Evolutionary conservation across 768 basidiomycete genomes (phyloP), one percentile per base, ranked within the genome.

Genomic region (Psilocybe subaeruginosa): DNA sequence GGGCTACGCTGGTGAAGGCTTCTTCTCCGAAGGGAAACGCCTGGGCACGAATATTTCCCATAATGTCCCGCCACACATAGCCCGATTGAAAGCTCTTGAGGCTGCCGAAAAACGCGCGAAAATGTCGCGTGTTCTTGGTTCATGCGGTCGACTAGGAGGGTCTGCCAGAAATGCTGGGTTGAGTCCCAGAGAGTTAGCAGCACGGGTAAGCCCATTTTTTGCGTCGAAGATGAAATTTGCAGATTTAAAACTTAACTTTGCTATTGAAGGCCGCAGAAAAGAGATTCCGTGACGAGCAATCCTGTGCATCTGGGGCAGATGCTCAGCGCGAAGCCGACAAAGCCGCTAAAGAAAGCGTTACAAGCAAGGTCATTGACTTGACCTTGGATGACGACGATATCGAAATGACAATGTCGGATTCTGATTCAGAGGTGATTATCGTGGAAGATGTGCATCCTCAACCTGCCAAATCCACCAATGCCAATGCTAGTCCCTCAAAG

Each of bases 1-100:
- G 12, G 96, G 95, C 0, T 98, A 95, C 73, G 80, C 89, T 4
- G 95, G 96, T 12, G 95, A 97, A 73, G 96, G 95, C 2, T 98
- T 97, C 82, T 87, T 87, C 72, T 80, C 89, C 27, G 76, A 81
- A n/a, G 96, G 96, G 1, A 78, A 78, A 11, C 77, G 88, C 27
- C 70, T 98, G 0, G 93, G 94, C n/a, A 67, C 68, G 5, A 83
- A 85, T 33, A 74, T 88, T 17, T 87, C 88, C 1, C 92, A 90
- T 66, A 79, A 92, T 69, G 69, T 91, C 0, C 85, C 92, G 2
- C 83, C 82, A 11, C 82, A 90, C 68, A 61, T 89, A 29, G 92
- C 88, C 6, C 82, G 85, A 14, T 69, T 75, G 47, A 89, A 86
- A 60, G 93, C 91, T 11, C 74, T 94, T 3, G 88, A 88, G 67